A percentile compares a stretch with the other conserved stretches of the same genome.
Evolutionary conservation across 208 protist genomes (phyloP).

Genomic region (Trypanosomatidae sp.): DNA sequence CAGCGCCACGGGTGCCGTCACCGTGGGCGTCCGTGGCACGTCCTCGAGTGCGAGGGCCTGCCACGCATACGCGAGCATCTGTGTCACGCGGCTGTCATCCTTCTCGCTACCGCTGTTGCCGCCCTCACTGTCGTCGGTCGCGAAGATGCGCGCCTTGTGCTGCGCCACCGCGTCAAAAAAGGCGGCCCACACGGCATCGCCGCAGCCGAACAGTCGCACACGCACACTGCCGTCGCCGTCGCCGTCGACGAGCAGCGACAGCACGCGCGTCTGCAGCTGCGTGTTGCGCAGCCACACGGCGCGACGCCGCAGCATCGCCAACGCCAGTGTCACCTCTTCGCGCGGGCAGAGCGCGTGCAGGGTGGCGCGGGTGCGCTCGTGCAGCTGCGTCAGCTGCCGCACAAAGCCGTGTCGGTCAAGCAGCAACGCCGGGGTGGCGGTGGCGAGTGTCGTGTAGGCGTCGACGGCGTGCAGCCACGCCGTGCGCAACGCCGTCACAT

Average conservation of each 20-base stretch:
- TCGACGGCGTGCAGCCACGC: slow-evolving; percentile 24
- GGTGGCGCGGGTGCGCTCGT: slow-evolving; percentile 7
- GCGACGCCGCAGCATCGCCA: slow-evolving; percentile 67
- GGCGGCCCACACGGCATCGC: slow-evolving; percentile 50
- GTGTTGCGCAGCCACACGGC: slow-evolving; percentile 42
- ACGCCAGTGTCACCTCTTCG: slow-evolving; percentile 28
- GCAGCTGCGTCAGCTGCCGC: slow-evolving; percentile 14
- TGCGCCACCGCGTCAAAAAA: slow-evolving; percentile 41
- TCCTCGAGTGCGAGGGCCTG: slow-evolving; percentile 54
- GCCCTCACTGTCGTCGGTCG: background rate
- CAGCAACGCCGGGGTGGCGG: slow-evolving; percentile 14
- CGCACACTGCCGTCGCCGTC: too few species aligned
- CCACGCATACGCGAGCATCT: slow-evolving; percentile 42
- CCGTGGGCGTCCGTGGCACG: slow-evolving; percentile 29
- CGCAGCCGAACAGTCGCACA: slow-evolving; percentile 57
- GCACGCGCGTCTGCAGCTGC: slow-evolving; percentile 25
- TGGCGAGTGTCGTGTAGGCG: slow-evolving; percentile 13
- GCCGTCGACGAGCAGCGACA: slow-evolving; percentile 26
- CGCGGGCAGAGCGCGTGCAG: slow-evolving; percentile 7
- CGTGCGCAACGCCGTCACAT: slow-evolving; percentile 7
- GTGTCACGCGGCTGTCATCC: slow-evolving; percentile 1
- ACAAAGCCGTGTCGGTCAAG: slow-evolving; percentile 46
- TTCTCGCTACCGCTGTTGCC: background rate
- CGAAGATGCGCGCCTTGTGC: slow-evolving; percentile 25
- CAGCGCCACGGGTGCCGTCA: slow-evolving; percentile 57